phyloP scores from a whole-genome alignment of 306 rosid genomes.

The Begonia fuchsioides region DNA sequence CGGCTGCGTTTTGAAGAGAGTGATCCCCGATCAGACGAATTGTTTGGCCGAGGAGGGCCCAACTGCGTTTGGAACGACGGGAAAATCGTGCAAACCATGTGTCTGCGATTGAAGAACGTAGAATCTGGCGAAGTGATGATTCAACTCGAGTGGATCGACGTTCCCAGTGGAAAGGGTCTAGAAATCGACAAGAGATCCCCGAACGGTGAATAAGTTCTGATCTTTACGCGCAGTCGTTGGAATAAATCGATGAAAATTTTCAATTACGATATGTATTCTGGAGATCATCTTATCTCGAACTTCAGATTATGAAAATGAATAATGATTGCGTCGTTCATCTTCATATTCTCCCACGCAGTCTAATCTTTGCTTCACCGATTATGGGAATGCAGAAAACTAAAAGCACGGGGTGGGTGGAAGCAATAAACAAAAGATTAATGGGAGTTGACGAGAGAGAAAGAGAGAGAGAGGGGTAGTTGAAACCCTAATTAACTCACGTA shows the following conservation, averaged over 20 bases:
- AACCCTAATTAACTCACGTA: conserved; percentile 43
- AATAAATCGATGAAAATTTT: no score
- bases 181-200: no score
- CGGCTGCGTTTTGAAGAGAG: conserved; percentile 45
- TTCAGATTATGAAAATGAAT: no score
- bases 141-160: conserved; percentile 59
- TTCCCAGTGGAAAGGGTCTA: conserved; percentile 31
- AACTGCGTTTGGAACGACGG: conserved; percentile 43
- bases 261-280: no score
- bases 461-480: conserved; percentile 33
- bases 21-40: conserved; percentile 36
- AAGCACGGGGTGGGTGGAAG: conserved; percentile 47
- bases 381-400: no score
- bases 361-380: no score
- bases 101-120: conserved; percentile 50
- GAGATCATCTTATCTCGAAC: no score
- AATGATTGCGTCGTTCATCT: no score
- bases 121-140: conserved; percentile 51
- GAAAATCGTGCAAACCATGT: conserved; percentile 47
- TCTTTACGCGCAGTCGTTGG: no score
- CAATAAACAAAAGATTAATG: conserved; percentile 34
- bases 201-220: no score
- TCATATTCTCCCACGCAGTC: no score
- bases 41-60: conserved; percentile 56
- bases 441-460: conserved; percentile 20